Base-by-base conservation (phyloP, 768 basidiomycete species). In the Russula vinacea region DNA sequence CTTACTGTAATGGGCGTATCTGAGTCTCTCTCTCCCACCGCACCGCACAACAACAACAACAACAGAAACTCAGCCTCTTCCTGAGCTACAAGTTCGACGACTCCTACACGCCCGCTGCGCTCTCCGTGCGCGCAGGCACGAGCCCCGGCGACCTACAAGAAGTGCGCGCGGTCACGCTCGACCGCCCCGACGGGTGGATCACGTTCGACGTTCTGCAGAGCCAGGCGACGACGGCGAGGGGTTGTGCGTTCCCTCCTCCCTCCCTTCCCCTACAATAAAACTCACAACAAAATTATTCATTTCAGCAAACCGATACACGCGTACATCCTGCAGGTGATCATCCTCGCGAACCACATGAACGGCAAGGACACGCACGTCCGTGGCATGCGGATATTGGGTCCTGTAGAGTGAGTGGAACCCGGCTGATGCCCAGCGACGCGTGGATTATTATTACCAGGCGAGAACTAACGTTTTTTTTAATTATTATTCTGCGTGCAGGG, bases 361-460 rank as follows among this genome's bases (percentile, higher is more conserved):
- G 97, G 97, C 7, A 98, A 98, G 73, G 97, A 99, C 75, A 98
- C 97, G 10, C 97, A 99, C 76, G 91, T 99, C 19, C 85, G 97
- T 14, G 95, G 96, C 4, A 75, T 98, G 45, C 85, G 81, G 40
- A 82, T 98, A n/a, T 84, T 93, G 59, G 96, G 94, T 0, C 90
- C 93, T 3, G 74, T 85, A 8, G 89, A 89, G 95, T 95, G 72
- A 64, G 84, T 76, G 13, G 58, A 5, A 29, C n/a, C 17, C 5
- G 74, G 71, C 29, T 29, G 29, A 5, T 29, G 29, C 29, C 29
- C 29, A 29, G 26, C 50, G 6, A 59, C 32, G 40, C 14, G 14
- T 40, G 44, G 29, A 19, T 16, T 37, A 35, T 10, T 37, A 35
- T 10, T 7, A 58, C 60, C 39, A 1, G 35, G 35, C 35, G 6